Evolutionary conservation across 2,329 filamentous ascomycete species (phyloP).

Genomic region (Claviceps sp.): DNA sequence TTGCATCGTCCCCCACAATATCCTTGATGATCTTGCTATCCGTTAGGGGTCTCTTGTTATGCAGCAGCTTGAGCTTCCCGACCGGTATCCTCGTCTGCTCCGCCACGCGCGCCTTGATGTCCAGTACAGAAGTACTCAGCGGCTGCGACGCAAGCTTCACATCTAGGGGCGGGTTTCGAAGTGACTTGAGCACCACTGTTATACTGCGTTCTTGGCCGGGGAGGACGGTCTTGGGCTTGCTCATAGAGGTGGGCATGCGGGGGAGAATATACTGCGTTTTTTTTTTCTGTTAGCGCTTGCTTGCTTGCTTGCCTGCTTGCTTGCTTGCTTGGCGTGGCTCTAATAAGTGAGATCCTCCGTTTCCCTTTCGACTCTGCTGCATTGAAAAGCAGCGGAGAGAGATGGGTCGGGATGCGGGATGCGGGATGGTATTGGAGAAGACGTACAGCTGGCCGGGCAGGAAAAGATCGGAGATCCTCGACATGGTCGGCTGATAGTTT

Average conservation of each 20-base stretch:
- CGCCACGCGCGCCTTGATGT: slow-evolving; percentile 61
- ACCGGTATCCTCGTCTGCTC: slow-evolving; percentile 46
- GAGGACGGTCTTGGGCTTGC: slow-evolving; percentile 31
- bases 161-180: slow-evolving; percentile 60
- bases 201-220: slow-evolving; percentile 40
- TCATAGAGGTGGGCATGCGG: slow-evolving; percentile 46
- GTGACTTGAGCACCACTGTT: slow-evolving; percentile 56
- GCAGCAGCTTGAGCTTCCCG: slow-evolving; percentile 76
- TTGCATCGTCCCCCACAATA: slow-evolving; percentile 37
- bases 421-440: neutral
- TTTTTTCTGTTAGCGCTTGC: neutral
- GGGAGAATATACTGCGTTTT: slow-evolving; percentile 53
- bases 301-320: neutral
- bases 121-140: slow-evolving; percentile 59
- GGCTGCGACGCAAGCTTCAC: slow-evolving; percentile 50
- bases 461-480: slow-evolving; percentile 69
- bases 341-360: neutral
- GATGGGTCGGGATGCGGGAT: no score
- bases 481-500: slow-evolving; percentile 86
- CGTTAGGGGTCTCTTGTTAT: slow-evolving; percentile 72
- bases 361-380: neutral
- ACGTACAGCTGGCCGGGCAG: slow-evolving; percentile 59
- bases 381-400: neutral
- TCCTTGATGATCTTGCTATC: slow-evolving; percentile 71
- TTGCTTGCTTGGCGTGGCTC: neutral